Evolutionary conservation across 2,329 filamentous ascomycete species (phyloP).

Genomic region (Claviceps paspali): DNA sequence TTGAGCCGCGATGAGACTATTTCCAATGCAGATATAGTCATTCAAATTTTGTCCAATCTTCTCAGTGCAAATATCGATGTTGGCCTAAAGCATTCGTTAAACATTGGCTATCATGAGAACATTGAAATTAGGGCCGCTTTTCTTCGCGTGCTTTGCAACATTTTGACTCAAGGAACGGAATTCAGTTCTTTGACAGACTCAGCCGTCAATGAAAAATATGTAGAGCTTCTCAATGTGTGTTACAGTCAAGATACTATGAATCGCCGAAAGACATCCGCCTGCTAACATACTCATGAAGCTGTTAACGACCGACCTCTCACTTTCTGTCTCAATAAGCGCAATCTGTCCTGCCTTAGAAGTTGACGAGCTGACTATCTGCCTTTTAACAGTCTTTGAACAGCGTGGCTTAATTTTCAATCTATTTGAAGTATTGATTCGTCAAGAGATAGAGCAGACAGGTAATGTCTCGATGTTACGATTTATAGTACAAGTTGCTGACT

Average conservation of each 20-base stretch:
- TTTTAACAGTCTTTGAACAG: conserved; percentile 56
- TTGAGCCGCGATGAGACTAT: conserved; percentile 35
- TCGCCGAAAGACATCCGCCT: not conserved
- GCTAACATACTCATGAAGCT: conserved; percentile 23
- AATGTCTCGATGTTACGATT: not conserved
- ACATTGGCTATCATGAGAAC: conserved; percentile 57
- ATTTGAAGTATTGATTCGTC: conserved; percentile 50
- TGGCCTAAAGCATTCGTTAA: conserved; percentile 52
- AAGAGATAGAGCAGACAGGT: conserved; percentile 54
- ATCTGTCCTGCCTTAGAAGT: conserved; percentile 53
- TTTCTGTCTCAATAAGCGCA: conserved; percentile 48
- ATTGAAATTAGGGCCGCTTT: conserved; percentile 55
- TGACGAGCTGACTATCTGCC: conserved; percentile 51
- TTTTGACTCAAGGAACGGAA: conserved; percentile 55
- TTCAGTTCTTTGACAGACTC: conserved; percentile 54
- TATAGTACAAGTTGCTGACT: conserved; percentile 7
- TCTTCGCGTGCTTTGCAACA: conserved; percentile 55
- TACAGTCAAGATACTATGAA: not conserved
- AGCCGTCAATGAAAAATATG: conserved; percentile 53
- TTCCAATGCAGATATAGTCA: conserved; percentile 46
- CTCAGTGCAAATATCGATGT: conserved; percentile 59
- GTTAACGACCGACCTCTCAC: conserved; percentile 44
- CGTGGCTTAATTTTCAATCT: conserved; percentile 47
- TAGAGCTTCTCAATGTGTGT: conserved; percentile 41
- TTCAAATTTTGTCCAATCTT: conserved; percentile 52